Evolutionary conservation across 176 grass and related monocot genomes (phyloP).

Genomic region (Lolium rigidum): DNA sequence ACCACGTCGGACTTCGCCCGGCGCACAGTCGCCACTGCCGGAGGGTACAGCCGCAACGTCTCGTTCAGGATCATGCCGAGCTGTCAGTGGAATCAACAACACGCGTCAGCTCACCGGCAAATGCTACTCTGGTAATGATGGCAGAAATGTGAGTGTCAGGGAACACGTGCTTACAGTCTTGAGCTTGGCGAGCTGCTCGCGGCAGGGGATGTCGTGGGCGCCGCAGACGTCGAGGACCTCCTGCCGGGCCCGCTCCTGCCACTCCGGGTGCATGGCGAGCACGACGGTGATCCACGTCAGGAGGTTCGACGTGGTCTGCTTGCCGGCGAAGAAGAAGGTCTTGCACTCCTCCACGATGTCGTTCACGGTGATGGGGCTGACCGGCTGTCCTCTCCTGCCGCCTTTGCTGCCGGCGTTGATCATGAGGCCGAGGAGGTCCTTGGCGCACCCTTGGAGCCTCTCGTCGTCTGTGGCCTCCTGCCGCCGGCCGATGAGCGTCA

Average conservation of each 20-base stretch:
- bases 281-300: constrained; percentile 93
- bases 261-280: constrained; percentile 95
- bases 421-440: constrained; percentile 87
- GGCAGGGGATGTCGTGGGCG: constrained; percentile 57
- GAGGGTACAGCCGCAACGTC: constrained; percentile 96
- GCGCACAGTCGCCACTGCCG: constrained; percentile 89
- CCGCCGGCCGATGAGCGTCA: constrained; percentile 68
- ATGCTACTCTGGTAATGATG: background rate
- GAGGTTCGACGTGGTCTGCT: constrained; percentile 97
- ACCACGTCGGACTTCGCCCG: constrained; percentile 82
- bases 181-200: constrained; percentile 84
- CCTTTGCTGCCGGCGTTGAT: constrained; percentile 56
- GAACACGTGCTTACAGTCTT: constrained; percentile 64
- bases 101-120: constrained; percentile 26
- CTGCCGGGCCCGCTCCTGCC: constrained; percentile 84
- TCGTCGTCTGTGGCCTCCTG: constrained; percentile 49
- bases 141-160: background rate
- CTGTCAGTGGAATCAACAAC: constrained; percentile 41
- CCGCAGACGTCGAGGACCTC: constrained; percentile 94
- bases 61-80: constrained; percentile 95
- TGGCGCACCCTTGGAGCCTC: constrained; percentile 53
- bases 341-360: constrained; percentile 99
- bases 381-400: constrained; percentile 31
- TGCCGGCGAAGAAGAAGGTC: constrained; percentile 96
- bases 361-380: constrained; percentile 70